phyloP scores from a whole-genome alignment of 768 basidiomycete genomes.

The Lyophyllum semitale region DNA sequence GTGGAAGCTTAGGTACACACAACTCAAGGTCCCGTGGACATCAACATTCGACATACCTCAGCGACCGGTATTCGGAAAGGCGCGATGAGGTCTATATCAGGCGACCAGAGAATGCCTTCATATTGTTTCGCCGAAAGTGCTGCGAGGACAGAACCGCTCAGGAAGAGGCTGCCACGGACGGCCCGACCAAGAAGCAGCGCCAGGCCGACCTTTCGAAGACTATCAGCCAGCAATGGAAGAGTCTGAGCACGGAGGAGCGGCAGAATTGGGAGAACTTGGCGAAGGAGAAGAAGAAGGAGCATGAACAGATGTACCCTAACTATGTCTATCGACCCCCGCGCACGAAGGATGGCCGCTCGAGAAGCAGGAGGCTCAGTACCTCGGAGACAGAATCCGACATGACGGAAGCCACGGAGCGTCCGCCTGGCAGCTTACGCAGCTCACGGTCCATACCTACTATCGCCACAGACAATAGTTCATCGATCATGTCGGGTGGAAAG shows the following conservation, averaged over 20 bases:
- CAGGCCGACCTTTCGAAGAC: conserved; percentile 76
- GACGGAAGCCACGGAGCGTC: too few species aligned
- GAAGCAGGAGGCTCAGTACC: conserved; percentile 40
- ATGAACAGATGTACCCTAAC: conserved; percentile 71
- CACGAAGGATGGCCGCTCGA: conserved; percentile 50
- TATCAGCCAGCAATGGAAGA: conserved; percentile 82
- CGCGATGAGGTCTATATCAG: conserved; percentile 85
- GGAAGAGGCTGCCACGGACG: conserved; percentile 43
- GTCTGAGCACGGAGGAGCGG: conserved; percentile 63
- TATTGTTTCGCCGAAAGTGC: conserved; percentile 79
- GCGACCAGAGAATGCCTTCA: conserved; percentile 84
- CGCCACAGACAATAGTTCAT: too few species aligned
- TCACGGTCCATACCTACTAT: too few species aligned
- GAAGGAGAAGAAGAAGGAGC: conserved; percentile 80
- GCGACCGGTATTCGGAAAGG: conserved; percentile 63
- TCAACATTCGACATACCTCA: too few species aligned
- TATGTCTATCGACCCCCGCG: conserved; percentile 82
- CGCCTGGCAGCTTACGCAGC: too few species aligned
- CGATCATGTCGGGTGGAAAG: too few species aligned
- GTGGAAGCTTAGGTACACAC: not conserved
- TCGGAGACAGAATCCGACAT: conserved; percentile 42
- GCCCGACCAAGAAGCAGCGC: conserved; percentile 66
- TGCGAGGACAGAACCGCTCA: conserved; percentile 66
- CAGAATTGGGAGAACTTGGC: conserved; percentile 76
- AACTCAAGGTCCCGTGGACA: too few species aligned